Evolutionary conservation across 2,329 filamentous ascomycete species (phyloP), one percentile per base, ranked within the genome.

Genomic region (Calonectria leucothoes): DNA sequence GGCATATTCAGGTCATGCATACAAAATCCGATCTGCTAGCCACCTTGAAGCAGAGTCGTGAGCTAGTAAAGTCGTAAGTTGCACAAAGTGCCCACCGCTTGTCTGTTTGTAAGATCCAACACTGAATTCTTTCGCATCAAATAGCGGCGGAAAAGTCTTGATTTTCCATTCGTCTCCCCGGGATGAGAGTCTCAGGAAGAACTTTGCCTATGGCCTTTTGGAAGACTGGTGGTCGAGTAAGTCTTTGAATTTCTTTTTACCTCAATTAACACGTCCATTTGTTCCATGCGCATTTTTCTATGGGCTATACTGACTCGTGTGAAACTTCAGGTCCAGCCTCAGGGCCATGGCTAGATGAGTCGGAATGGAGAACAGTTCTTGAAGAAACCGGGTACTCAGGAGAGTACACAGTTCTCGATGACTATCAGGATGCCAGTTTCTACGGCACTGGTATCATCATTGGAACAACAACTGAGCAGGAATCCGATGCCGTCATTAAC

Each of bases 171-270:
- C 82, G 52, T 64, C 72, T 1, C 39, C 27, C 8, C 81, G 87
- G 66, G 85, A 83, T 1, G 71, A 88, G 17, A 67, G 87, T 15
- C 29, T 66, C 31, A 31, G 31, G 17, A 42, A 35, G 12, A 86
- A 87, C 74, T 82, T 86, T 10, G 78, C 79, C 11, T 77, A 83
- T 0, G 82, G 82, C 8, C 72, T 77, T 8, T 72, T 83, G 3
- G 77, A 81, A 1, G 82, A 80, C 17, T 84, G 83, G 83, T 84
- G 82, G 82, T 48, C 59, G 5, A 48, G 59, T 51, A 35, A 61
- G 55, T 37, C 8, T 15, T 6, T 6, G n/a, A 59, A 14, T 12
- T 57, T 25, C 11, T 57, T 3, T 23, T 35, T 2, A 6, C 4
- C 10, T 45, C 23, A n/a, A n/a, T n/a, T 45, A 7, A 25, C 4